phyloP scores from a whole-genome alignment of 2,329 filamentous ascomycete species.

The Chrysosphaeria jannelii region DNA sequence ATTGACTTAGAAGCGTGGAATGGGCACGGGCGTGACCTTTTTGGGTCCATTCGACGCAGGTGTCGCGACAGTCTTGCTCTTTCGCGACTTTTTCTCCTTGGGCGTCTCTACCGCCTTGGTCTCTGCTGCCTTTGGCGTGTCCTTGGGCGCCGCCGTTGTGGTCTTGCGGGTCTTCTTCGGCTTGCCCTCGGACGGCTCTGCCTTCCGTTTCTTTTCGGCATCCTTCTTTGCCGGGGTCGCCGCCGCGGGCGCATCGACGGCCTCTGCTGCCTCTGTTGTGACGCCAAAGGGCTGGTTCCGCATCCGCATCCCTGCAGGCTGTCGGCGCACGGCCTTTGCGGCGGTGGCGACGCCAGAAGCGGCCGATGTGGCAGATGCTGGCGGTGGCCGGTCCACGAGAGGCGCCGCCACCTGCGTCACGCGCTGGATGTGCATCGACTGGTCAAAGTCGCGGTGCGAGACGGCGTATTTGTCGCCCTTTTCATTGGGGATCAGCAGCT shows the following conservation, averaged over 20 bases:
- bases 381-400: too few species aligned
- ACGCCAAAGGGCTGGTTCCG: constrained; percentile 37
- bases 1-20: too few species aligned
- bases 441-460: constrained; percentile 17
- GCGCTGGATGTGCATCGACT: constrained; percentile 33
- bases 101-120: constrained; percentile 3
- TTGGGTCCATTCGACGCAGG: background rate
- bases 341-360: background rate
- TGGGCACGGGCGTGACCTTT: constrained; percentile 5
- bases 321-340: constrained; percentile 21
- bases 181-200: constrained; percentile 3
- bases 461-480: constrained; percentile 21
- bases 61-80: constrained; percentile 1
- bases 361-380: constrained; percentile 11
- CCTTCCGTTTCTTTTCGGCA: constrained; percentile 7
- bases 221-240: background rate
- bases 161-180: constrained; percentile 2
- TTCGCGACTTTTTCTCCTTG: constrained; percentile 3
- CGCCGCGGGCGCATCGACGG: constrained; percentile 1
- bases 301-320: constrained; percentile 35
- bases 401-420: constrained; percentile 26
- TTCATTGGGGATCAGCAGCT: constrained; percentile 27
- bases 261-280: constrained; percentile 2
- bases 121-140: constrained; percentile 1
- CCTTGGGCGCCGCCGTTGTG: constrained; percentile 1